Conservation (phyloP, 305 asterid genomes). For the Fraxinus angustifolia region DNA sequence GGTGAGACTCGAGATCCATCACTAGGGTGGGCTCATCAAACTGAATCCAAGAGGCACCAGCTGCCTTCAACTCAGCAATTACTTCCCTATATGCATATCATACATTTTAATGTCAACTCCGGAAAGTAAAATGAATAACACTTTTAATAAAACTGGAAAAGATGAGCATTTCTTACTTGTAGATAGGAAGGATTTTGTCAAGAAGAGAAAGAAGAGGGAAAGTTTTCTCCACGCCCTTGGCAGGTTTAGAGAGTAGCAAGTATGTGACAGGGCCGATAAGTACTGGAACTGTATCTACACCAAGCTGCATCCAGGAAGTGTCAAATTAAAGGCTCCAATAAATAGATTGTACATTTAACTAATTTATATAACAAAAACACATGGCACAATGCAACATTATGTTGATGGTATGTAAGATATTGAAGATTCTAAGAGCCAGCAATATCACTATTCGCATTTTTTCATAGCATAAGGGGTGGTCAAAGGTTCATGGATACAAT, state of each 20-base stretch:
- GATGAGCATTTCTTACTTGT: conserved; percentile 44
- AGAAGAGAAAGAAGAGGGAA: conserved; percentile 70
- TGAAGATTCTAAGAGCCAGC: neutral
- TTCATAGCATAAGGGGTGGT: neutral
- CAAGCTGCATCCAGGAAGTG: conserved; percentile 48
- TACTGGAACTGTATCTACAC: conserved; percentile 69
- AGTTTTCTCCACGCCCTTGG: conserved; percentile 71
- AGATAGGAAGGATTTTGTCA: conserved; percentile 75
- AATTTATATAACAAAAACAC: neutral
- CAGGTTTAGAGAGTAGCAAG: conserved; percentile 74
- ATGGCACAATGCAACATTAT: neutral
- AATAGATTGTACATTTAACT: neutral
- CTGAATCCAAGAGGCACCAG: conserved; percentile 94
- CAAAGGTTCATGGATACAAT: neutral
- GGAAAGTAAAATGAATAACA: neutral
- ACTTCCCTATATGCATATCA: conserved; percentile 61
- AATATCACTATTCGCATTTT: neutral
- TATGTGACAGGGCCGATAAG: conserved; percentile 79
- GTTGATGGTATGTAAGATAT: neutral
- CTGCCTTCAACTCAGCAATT: conserved; percentile 83
- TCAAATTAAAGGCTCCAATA: conserved; percentile 14
- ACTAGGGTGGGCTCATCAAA: conserved; percentile 92
- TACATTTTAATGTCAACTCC: conserved; percentile 10
- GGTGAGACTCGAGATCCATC: conserved; percentile 77
- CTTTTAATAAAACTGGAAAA: neutral